A percentile compares a stretch with the other conserved stretches of the same genome.
Evolutionary conservation across 805 yeast species (phyloP).

Genomic region (Candida tammaniensis): DNA sequence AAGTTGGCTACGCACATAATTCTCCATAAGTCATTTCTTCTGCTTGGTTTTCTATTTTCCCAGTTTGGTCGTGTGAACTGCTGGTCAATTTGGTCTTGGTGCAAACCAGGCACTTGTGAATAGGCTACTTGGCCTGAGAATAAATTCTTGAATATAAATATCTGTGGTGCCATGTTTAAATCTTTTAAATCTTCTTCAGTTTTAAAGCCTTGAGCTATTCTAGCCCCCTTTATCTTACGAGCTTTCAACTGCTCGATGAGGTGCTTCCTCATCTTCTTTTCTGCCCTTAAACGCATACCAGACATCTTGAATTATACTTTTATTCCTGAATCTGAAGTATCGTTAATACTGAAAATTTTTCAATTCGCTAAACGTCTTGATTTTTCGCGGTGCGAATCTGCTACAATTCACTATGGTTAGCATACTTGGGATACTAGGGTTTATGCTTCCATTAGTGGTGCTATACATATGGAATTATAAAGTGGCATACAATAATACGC

Average conservation of each 20-base stretch:
- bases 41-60: slow-evolving; percentile 78
- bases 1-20: slow-evolving; percentile 82
- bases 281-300: slow-evolving; percentile 37
- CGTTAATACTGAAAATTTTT: slow-evolving; percentile 1
- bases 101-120: slow-evolving; percentile 74
- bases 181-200: slow-evolving; percentile 29
- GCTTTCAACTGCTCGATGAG: slow-evolving; percentile 44
- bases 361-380: no score
- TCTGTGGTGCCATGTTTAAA: slow-evolving; percentile 76
- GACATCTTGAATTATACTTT: slow-evolving; percentile 5
- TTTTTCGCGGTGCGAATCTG: background rate
- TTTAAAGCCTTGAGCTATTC: slow-evolving; percentile 40
- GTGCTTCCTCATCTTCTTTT: slow-evolving; percentile 46
- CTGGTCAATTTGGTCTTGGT: slow-evolving; percentile 56
- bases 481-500: slow-evolving; percentile 12
- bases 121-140: slow-evolving; percentile 89
- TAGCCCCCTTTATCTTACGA: slow-evolving; percentile 40
- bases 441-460: slow-evolving; percentile 2
- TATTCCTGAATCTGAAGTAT: no score
- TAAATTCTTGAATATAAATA: slow-evolving; percentile 76
- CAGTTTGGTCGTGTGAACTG: slow-evolving; percentile 84
- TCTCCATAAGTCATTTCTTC: slow-evolving; percentile 87
- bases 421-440: slow-evolving; percentile 3
- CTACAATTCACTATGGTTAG: background rate
- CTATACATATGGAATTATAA: slow-evolving; percentile 5